These are phyloP conservation scores for Exserohilum rostratum DNA, from an alignment of 2,329 filamentous ascomycete species.

Conservation along the genomic window DNA sequence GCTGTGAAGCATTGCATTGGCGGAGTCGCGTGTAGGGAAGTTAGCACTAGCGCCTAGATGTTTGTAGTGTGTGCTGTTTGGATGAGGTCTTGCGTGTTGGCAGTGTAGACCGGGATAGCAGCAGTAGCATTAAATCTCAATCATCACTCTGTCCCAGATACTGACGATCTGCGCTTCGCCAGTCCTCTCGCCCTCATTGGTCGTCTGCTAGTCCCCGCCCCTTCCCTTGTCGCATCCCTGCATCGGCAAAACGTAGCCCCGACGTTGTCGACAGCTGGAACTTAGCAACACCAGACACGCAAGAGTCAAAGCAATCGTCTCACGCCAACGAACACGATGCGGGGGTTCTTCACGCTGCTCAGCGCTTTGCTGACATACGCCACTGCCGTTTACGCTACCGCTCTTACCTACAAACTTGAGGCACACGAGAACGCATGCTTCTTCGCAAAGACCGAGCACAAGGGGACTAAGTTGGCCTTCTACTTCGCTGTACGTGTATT, in stretches of 20 bases:
- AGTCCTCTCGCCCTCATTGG: constrained; percentile 20
- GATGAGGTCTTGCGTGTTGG: constrained; percentile 6
- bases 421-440: constrained; percentile 97
- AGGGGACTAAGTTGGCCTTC: constrained; percentile 89
- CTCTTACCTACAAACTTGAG: constrained; percentile 88
- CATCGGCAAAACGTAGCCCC: constrained; percentile 28
- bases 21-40: constrained; percentile 9
- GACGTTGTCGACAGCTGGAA: constrained; percentile 44
- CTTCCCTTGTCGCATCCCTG: constrained; percentile 20
- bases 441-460: constrained; percentile 78
- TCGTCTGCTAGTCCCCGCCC: constrained; percentile 18
- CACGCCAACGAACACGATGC: constrained; percentile 39
- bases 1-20: constrained; percentile 14
- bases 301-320: constrained; percentile 17
- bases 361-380: constrained; percentile 72
- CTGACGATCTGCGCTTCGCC: neutral
- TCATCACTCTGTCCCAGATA: neutral
- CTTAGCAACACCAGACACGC: constrained; percentile 13
- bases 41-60: constrained; percentile 4
- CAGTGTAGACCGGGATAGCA: constrained; percentile 12
- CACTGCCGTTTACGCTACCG: constrained; percentile 79
- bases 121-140: neutral
- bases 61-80: constrained; percentile 3
- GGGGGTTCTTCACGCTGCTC: constrained; percentile 38
- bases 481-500: constrained; percentile 84